A percentile compares a stretch with the other conserved stretches of the same genome.
phyloP scores from a whole-genome alignment of 306 rosid species.

The Vigna radiata region DNA sequence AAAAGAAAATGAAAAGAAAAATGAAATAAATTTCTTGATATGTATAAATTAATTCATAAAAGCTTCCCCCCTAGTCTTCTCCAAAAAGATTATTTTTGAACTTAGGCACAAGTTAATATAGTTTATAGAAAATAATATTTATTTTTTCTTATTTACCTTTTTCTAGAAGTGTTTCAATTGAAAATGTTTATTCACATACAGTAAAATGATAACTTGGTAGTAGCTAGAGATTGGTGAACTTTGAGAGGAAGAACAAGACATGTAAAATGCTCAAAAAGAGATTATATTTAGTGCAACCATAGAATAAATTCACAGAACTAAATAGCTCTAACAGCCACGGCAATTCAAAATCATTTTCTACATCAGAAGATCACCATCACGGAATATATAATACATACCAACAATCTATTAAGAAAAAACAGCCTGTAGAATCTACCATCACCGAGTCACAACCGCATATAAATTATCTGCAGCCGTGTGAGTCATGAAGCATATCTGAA shows the following conservation, averaged over 20 bases:
- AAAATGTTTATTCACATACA: too few species aligned
- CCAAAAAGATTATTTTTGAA: too few species aligned
- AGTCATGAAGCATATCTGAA: background rate
- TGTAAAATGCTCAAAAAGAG: background rate
- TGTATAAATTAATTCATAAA: too few species aligned
- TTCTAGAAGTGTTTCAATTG: too few species aligned
- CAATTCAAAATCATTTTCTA: background rate
- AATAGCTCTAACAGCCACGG: background rate
- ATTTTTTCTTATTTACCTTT: too few species aligned
- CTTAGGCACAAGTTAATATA: too few species aligned
- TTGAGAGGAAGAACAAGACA: background rate
- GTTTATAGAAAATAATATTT: too few species aligned
- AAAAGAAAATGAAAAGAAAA: too few species aligned
- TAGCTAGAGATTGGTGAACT: background rate
- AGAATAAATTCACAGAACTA: background rate
- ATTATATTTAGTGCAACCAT: background rate
- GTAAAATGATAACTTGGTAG: too few species aligned
- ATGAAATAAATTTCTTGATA: too few species aligned
- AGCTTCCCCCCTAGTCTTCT: too few species aligned
- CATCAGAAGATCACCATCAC: background rate
- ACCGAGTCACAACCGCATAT: slow-evolving; percentile 6
- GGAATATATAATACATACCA: background rate
- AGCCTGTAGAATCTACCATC: background rate
- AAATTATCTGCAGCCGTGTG: background rate
- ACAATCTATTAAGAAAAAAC: background rate